Evolutionary conservation across 2,329 filamentous ascomycete species (phyloP).

Genomic region (Berkeleyomyces rouxiae): DNA sequence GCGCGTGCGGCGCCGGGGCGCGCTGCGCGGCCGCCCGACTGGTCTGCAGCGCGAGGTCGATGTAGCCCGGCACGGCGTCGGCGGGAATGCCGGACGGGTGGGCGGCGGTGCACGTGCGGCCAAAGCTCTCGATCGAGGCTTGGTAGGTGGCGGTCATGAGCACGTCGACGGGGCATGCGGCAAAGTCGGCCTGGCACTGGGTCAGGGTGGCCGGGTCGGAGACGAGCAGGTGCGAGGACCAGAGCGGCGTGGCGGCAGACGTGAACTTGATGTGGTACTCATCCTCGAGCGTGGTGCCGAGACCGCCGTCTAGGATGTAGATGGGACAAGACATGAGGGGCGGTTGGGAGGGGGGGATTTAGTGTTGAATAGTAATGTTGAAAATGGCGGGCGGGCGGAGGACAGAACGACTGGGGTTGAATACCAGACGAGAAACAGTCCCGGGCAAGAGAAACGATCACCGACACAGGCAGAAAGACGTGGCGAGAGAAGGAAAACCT

Average conservation of each 20-base stretch:
- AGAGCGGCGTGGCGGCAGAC: constrained; percentile 36
- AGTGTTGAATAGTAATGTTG: background rate
- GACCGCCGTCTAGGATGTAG: constrained; percentile 46
- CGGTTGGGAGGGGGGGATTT: background rate
- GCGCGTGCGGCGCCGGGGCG: background rate
- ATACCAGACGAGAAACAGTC: background rate
- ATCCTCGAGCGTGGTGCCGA: constrained; percentile 49
- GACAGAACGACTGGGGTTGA: background rate
- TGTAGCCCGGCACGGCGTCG: constrained; percentile 13
- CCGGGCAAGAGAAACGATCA: background rate
- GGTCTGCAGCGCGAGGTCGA: constrained; percentile 29
- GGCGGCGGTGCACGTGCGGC: constrained; percentile 27
- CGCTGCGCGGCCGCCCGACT: background rate
- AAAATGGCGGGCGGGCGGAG: background rate
- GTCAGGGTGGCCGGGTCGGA: constrained; percentile 32
- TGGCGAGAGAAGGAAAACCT: too few relatives aligned
- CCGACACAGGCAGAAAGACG: too few relatives aligned
- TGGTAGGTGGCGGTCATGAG: constrained; percentile 55
- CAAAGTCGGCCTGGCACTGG: constrained; percentile 40
- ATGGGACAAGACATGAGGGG: constrained; percentile 16
- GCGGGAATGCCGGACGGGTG: constrained; percentile 28
- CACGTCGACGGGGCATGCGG: constrained; percentile 40
- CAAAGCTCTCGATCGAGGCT: constrained; percentile 39
- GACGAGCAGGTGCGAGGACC: constrained; percentile 51
- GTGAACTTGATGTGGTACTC: constrained; percentile 36